phyloP scores from a whole-genome alignment of 176 grass and related monocot species.

The Chrysopogon serrulatus region DNA sequence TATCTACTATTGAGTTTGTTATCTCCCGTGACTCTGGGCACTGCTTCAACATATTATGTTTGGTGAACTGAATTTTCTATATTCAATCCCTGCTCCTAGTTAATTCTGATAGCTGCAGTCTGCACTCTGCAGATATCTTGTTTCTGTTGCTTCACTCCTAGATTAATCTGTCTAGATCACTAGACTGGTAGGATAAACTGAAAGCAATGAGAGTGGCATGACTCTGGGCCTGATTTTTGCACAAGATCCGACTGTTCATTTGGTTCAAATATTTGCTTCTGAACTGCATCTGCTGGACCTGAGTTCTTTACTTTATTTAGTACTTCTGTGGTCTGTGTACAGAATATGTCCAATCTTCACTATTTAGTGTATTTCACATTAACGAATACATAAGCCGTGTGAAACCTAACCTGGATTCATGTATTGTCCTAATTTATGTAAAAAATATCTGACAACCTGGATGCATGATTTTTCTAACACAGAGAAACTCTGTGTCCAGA shows the following conservation, averaged over 20 bases:
- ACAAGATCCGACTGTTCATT: background rate
- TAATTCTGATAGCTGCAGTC: conserved; percentile 1
- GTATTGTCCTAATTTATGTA: background rate
- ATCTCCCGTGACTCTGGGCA: conserved; percentile 10
- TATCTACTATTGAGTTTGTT: conserved; percentile 27
- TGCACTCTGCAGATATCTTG: conserved; percentile 6
- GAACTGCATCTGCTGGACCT: conserved; percentile 10
- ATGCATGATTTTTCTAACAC: background rate
- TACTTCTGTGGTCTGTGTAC: background rate
- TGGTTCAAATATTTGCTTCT: background rate
- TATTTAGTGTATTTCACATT: background rate
- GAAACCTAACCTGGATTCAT: background rate
- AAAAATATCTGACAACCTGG: background rate
- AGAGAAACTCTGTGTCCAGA: background rate
- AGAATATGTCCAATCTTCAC: background rate
- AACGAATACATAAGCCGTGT: background rate
- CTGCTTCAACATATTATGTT: conserved; percentile 22
- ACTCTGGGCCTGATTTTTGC: background rate
- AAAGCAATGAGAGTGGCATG: background rate
- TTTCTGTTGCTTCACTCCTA: background rate
- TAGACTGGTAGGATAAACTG: background rate
- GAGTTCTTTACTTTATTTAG: background rate
- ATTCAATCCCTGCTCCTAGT: background rate
- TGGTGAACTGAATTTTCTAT: conserved; percentile 23
- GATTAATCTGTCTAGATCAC: conserved; percentile 24